These are phyloP conservation scores for Tothia fuscella DNA, from an alignment of 2,329 filamentous ascomycete species.

Conservation along the genomic window DNA sequence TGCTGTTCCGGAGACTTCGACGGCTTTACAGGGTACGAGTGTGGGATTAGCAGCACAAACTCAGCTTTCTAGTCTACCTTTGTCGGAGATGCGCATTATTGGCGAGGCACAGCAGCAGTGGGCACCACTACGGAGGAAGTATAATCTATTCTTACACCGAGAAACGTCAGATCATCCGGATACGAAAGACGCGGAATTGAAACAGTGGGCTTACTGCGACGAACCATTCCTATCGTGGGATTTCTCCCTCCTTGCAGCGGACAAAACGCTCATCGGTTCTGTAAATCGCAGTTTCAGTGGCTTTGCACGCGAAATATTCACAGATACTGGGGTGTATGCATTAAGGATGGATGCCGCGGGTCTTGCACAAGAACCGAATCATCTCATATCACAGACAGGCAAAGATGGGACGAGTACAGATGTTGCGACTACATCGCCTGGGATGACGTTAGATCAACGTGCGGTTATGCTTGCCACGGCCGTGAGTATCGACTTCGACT, in stretches of 20 bases:
- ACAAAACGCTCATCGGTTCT: slow-evolving; percentile 41
- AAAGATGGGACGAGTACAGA: slow-evolving; percentile 17
- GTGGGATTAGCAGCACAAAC: slow-evolving; percentile 26
- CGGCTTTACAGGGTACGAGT: slow-evolving; percentile 32
- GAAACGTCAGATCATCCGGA: slow-evolving; percentile 22
- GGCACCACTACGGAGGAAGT: slow-evolving; percentile 50
- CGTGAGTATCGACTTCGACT: slow-evolving; percentile 54
- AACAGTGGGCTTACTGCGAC: slow-evolving; percentile 50
- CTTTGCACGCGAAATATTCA: slow-evolving; percentile 52
- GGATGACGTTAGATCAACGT: slow-evolving; percentile 54
- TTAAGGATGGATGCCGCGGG: slow-evolving; percentile 51
- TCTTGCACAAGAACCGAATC: slow-evolving; percentile 30
- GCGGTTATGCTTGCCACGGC: slow-evolving; percentile 56
- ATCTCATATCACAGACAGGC: slow-evolving; percentile 28
- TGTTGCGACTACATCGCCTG: slow-evolving; percentile 20
- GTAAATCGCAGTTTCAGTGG: slow-evolving; percentile 53
- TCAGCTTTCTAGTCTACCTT: slow-evolving; percentile 40
- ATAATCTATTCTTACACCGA: slow-evolving; percentile 51
- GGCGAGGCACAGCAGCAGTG: slow-evolving; percentile 53
- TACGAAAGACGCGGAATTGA: slow-evolving; percentile 31
- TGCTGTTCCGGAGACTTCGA: slow-evolving; percentile 25
- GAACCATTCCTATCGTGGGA: slow-evolving; percentile 55
- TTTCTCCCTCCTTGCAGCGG: slow-evolving; percentile 42
- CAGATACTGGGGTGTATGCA: slow-evolving; percentile 53
- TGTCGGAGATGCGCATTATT: slow-evolving; percentile 49